A percentile compares a stretch with the other conserved stretches of the same genome.
These are phyloP conservation scores for Aspergillus leporis DNA, from an alignment of 495 filamentous ascomycete genomes.

Conservation along the genomic window DNA sequence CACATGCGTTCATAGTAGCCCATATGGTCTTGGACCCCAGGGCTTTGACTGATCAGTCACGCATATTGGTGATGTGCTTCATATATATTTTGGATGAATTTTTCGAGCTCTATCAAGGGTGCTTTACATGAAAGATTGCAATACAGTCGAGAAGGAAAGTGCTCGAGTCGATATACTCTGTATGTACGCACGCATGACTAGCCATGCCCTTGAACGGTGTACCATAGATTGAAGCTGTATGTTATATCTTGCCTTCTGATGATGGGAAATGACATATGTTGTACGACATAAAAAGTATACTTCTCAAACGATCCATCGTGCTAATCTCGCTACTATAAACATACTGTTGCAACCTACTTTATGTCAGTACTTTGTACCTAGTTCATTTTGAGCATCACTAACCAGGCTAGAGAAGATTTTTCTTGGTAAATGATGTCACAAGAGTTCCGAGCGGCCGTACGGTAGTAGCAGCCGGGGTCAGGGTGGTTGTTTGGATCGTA, in stretches of 20 bases:
- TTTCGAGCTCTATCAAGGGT: not conserved
- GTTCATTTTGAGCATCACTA: too few species aligned
- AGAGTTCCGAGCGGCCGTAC: too few species aligned
- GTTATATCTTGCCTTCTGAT: not conserved
- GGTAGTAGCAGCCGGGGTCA: too few species aligned
- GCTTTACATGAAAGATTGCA: not conserved
- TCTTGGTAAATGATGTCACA: too few species aligned
- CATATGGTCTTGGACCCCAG: not conserved
- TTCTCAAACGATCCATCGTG: too few species aligned
- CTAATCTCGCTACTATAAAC: too few species aligned
- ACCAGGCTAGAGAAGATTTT: too few species aligned
- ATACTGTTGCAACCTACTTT: too few species aligned
- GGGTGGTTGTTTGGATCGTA: too few species aligned
- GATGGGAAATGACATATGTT: not conserved
- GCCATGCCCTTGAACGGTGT: not conserved
- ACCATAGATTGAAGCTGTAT: not conserved
- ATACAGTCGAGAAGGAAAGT: not conserved
- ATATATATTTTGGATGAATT: not conserved
- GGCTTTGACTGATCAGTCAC: not conserved
- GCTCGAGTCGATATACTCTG: not conserved
- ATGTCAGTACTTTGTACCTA: too few species aligned
- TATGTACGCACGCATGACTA: not conserved
- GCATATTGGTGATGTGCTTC: not conserved
- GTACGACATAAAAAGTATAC: not conserved
- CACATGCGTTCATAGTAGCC: not conserved